Evolutionary conservation across 2,329 filamentous ascomycete species (phyloP).

Genomic region (Periglandula ipomoeae): DNA sequence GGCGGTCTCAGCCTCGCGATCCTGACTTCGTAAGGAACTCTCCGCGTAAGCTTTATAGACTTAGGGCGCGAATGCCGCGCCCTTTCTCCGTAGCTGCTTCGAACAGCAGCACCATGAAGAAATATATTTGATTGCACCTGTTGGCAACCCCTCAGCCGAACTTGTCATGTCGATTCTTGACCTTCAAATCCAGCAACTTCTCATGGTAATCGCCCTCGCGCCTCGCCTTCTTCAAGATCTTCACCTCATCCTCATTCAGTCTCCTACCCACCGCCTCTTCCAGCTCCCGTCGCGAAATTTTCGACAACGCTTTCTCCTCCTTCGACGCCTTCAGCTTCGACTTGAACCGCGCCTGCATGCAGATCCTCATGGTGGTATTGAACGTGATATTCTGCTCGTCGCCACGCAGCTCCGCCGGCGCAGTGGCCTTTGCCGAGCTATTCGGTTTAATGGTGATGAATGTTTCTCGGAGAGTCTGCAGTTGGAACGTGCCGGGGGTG

Average conservation of each 20-base stretch:
- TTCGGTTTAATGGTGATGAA: slow-evolving; percentile 56
- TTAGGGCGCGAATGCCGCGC: no score
- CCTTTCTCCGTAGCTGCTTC: no score
- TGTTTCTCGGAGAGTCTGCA: slow-evolving; percentile 64
- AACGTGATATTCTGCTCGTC: slow-evolving; percentile 61
- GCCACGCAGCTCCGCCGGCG: slow-evolving; percentile 59
- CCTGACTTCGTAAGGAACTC: no score
- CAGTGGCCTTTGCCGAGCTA: slow-evolving; percentile 37
- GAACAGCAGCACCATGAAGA: neutral
- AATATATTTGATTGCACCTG: neutral
- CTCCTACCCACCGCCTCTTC: slow-evolving; percentile 70
- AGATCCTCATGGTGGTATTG: slow-evolving; percentile 65
- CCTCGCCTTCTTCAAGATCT: slow-evolving; percentile 69
- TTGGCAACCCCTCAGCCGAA: slow-evolving; percentile 31
- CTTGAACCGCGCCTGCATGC: slow-evolving; percentile 95
- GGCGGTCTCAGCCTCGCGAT: no score
- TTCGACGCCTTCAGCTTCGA: slow-evolving; percentile 69
- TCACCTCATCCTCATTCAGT: slow-evolving; percentile 79
- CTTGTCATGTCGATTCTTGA: slow-evolving; percentile 91
- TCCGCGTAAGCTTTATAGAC: no score
- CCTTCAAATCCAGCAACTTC: slow-evolving; percentile 72
- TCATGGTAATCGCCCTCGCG: slow-evolving; percentile 88
- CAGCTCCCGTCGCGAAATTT: slow-evolving; percentile 77
- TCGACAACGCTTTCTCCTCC: slow-evolving; percentile 74
- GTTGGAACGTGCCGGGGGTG: slow-evolving; percentile 60